Evolutionary conservation across 495 filamentous ascomycete species (phyloP).

Genomic region (Podospora conica): DNA sequence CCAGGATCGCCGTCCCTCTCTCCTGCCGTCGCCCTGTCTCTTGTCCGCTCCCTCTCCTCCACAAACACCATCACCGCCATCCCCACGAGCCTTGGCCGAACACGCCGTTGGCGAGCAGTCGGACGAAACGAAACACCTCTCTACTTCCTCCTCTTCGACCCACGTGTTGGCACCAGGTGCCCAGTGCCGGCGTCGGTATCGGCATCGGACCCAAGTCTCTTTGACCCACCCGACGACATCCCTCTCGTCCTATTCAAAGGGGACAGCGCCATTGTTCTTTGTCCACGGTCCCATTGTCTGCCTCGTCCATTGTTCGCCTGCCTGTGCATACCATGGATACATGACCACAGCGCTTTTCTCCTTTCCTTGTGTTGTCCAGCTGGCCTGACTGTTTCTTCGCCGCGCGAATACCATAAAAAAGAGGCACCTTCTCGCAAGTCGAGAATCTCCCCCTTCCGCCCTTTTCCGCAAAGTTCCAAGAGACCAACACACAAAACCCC

Average conservation of each 20-base stretch:
- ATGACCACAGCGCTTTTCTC: not conserved
- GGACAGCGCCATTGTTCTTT: not conserved
- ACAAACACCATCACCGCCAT: not conserved
- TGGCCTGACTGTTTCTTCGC: conserved; percentile 1
- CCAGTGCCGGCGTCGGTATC: not conserved
- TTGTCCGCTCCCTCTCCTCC: conserved; percentile 1
- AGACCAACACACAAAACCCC: not conserved
- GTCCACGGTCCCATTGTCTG: not conserved
- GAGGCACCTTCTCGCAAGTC: not conserved
- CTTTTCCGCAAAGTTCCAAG: not conserved
- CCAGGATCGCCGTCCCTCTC: not conserved
- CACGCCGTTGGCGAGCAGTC: not conserved
- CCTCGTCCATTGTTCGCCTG: not conserved
- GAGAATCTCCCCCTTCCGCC: not conserved
- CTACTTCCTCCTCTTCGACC: too few species aligned
- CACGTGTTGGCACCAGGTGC: not conserved
- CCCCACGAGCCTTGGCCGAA: not conserved
- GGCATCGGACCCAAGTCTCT: not conserved
- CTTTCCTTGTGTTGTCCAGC: not conserved
- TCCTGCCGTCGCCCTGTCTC: conserved; percentile 3
- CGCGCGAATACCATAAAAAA: not conserved
- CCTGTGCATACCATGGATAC: not conserved
- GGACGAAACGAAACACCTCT: not conserved
- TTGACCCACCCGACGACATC: not conserved
- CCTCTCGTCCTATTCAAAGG: not conserved